Conservation (phyloP, 2,329 filamentous ascomycete genomes). For the Coniochaeta sp. region DNA sequence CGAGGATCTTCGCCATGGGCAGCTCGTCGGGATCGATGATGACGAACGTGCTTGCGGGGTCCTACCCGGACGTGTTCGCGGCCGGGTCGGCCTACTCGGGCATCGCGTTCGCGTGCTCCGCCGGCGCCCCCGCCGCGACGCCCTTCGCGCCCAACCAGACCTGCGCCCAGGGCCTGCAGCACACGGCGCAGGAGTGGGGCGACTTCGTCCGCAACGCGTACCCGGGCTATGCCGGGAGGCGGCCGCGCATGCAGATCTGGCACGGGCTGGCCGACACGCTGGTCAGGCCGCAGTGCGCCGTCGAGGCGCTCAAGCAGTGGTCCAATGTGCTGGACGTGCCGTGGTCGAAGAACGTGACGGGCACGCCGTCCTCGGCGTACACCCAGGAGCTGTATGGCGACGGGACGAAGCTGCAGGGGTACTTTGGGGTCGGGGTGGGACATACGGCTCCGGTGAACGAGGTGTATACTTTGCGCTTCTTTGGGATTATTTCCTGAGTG, state of each 20-base stretch:
- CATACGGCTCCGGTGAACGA: conserved; percentile 21
- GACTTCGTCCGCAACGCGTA: conserved; percentile 18
- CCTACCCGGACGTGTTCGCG: conserved; percentile 23
- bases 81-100: conserved; percentile 22
- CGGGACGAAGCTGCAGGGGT: conserved; percentile 21
- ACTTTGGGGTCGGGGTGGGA: conserved; percentile 18
- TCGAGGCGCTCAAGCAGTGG: conserved; percentile 24
- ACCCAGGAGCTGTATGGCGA: conserved; percentile 23
- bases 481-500: conserved; percentile 8
- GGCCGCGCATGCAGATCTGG: conserved; percentile 20
- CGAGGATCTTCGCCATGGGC: conserved; percentile 40
- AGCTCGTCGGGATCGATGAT: conserved; percentile 29
- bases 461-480: conserved; percentile 15
- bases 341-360: conserved; percentile 14
- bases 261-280: conserved; percentile 20
- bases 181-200: conserved; percentile 17
- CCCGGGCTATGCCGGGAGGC: conserved; percentile 18
- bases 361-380: conserved; percentile 17
- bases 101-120: conserved; percentile 18
- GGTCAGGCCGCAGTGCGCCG: conserved; percentile 14
- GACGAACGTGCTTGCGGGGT: conserved; percentile 24
- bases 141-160: conserved; percentile 17
- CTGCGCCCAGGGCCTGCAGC: conserved; percentile 16
- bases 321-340: conserved; percentile 17
- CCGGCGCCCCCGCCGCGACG: conserved; percentile 6